Evolutionary conservation across 2,329 filamentous ascomycete species (phyloP).

Genomic region (Microdochium trichocladiopsis): DNA sequence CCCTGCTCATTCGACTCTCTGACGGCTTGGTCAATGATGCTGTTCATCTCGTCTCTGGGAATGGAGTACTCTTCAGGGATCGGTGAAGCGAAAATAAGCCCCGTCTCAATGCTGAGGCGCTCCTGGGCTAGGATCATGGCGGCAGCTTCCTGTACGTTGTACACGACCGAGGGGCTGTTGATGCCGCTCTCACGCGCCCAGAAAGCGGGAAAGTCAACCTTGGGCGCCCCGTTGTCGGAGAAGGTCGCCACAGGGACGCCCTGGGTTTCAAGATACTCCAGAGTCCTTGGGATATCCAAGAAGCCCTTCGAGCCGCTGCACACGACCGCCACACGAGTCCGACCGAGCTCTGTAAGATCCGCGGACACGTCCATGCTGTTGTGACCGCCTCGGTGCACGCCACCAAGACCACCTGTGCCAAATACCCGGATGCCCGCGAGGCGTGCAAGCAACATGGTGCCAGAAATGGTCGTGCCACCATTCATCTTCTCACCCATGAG

Average conservation of each 20-base stretch:
- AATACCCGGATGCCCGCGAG: slow-evolving; percentile 87
- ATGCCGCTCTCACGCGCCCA: slow-evolving; percentile 84
- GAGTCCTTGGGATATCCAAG: slow-evolving; percentile 80
- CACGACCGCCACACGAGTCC: slow-evolving; percentile 82
- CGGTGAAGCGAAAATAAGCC: slow-evolving; percentile 83
- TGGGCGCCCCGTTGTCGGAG: slow-evolving; percentile 66
- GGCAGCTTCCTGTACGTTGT: slow-evolving; percentile 75
- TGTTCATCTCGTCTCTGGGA: slow-evolving; percentile 62
- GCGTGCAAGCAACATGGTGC: slow-evolving; percentile 84
- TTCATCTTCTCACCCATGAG: slow-evolving; percentile 62
- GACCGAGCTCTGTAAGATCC: slow-evolving; percentile 87
- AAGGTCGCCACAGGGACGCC: slow-evolving; percentile 85
- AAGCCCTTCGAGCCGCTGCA: slow-evolving; percentile 94
- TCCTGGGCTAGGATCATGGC: slow-evolving; percentile 81
- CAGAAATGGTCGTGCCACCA: slow-evolving; percentile 88
- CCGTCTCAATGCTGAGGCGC: slow-evolving; percentile 64
- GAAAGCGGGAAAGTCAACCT: slow-evolving; percentile 85
- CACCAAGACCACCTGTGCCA: slow-evolving; percentile 88
- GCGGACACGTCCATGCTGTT: slow-evolving; percentile 88
- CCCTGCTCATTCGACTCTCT: slow-evolving; percentile 57
- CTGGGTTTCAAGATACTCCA: slow-evolving; percentile 69
- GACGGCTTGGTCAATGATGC: slow-evolving; percentile 61
- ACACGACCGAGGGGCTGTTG: slow-evolving; percentile 68
- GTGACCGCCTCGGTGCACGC: slow-evolving; percentile 86
- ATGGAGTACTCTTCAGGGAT: slow-evolving; percentile 67